These are phyloP conservation scores for Crassisporium funariophilum DNA, from an alignment of 768 basidiomycete species.

Conservation along the genomic window DNA sequence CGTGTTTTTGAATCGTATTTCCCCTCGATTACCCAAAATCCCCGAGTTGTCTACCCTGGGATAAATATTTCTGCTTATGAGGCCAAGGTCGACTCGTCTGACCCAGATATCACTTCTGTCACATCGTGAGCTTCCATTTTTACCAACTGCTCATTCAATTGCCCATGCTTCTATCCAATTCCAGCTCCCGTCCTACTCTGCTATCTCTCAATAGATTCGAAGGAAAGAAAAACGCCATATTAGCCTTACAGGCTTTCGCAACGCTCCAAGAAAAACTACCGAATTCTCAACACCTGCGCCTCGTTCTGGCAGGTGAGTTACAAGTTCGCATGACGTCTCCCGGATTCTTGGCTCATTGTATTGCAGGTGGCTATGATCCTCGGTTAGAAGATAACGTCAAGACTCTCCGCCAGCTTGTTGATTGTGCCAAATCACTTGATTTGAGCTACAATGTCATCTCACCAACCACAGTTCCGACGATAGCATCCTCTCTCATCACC, in stretches of 20 bases:
- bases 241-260: conserved; percentile 83
- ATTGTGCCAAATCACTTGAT: conserved; percentile 51
- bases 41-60: conserved; percentile 91
- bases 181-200: conserved; percentile 72
- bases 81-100: conserved; percentile 38
- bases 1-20: conserved; percentile 79
- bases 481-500: conserved; percentile 37
- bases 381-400: conserved; percentile 82
- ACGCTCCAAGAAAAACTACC: conserved; percentile 37
- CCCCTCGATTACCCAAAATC: conserved; percentile 58
- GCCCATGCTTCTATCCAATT: conserved; percentile 1
- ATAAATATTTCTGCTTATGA: conserved; percentile 83
- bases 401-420: conserved; percentile 64
- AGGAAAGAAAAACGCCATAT: conserved; percentile 85
- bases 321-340: too few species aligned
- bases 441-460: conserved; percentile 63
- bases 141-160: not conserved
- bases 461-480: conserved; percentile 41
- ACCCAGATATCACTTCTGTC: conserved; percentile 56
- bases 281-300: conserved; percentile 47
- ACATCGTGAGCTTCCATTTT: conserved; percentile 53
- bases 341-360: not conserved
- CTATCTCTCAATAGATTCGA: conserved; percentile 95
- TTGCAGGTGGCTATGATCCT: conserved; percentile 85
- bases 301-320: conserved; percentile 75